phyloP scores from a whole-genome alignment of 2,329 filamentous ascomycete species.

The Westerdykella sp. region DNA sequence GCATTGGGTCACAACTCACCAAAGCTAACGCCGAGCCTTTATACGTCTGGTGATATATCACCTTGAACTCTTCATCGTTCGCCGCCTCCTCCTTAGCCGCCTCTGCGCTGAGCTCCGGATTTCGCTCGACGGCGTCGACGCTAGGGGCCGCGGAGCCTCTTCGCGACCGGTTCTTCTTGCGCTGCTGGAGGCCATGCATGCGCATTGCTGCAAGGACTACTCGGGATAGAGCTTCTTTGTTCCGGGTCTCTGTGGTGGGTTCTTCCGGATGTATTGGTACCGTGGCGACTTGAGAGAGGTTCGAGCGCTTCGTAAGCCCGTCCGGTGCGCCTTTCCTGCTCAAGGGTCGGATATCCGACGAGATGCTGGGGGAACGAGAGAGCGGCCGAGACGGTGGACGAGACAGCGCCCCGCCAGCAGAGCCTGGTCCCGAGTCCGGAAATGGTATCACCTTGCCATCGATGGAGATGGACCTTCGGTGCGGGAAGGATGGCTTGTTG shows the following conservation, averaged over 20 bases:
- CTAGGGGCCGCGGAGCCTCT: slow-evolving; percentile 18
- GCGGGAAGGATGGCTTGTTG: slow-evolving; percentile 19
- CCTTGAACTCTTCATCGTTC: slow-evolving; percentile 48
- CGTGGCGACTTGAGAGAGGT: slow-evolving; percentile 31
- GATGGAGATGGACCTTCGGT: slow-evolving; percentile 30
- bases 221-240: slow-evolving; percentile 47
- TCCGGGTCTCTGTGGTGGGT: slow-evolving; percentile 35
- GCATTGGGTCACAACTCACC: slow-evolving; percentile 15
- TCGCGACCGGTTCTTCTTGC: slow-evolving; percentile 31
- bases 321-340: slow-evolving; percentile 27
- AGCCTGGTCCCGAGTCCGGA: slow-evolving; percentile 20
- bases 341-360: slow-evolving; percentile 21
- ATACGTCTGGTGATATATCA: slow-evolving; percentile 48
- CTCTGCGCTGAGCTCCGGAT: slow-evolving; percentile 8
- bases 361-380: slow-evolving; percentile 30
- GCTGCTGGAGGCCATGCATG: slow-evolving; percentile 45
- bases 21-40: slow-evolving; percentile 46
- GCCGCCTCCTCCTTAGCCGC: slow-evolving; percentile 23
- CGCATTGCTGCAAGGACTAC: slow-evolving; percentile 51
- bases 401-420: slow-evolving; percentile 17
- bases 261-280: slow-evolving; percentile 25
- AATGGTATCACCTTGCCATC: slow-evolving; percentile 18
- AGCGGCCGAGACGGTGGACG: slow-evolving; percentile 20
- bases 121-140: slow-evolving; percentile 10
- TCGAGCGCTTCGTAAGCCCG: slow-evolving; percentile 23